phyloP scores from a whole-genome alignment of 306 rosid species.

The Gleditsia sinensis region DNA sequence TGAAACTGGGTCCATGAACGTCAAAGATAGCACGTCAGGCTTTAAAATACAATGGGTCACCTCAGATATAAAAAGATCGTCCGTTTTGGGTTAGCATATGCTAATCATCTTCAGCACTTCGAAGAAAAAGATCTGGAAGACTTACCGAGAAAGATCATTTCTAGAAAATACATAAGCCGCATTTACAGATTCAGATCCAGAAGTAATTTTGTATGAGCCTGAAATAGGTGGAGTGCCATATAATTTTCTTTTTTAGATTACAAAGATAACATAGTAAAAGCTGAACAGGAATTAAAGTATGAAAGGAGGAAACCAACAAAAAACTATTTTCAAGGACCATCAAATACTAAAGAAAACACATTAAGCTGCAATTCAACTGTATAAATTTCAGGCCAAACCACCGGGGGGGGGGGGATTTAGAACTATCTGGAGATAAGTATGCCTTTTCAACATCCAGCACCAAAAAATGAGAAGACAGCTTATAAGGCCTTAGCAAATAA shows the following conservation, averaged over 20 bases:
- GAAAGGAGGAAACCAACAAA: slow-evolving; percentile 13
- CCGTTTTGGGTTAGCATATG: slow-evolving; percentile 14
- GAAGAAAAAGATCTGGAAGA: slow-evolving; percentile 17
- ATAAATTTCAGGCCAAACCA: slow-evolving; percentile 18
- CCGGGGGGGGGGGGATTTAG: neutral
- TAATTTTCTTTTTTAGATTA: slow-evolving; percentile 15
- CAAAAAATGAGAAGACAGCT: neutral
- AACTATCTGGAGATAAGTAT: neutral
- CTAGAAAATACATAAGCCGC: slow-evolving; percentile 83
- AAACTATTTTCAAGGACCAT: neutral
- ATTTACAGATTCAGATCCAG: slow-evolving; percentile 64
- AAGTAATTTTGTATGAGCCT: slow-evolving; percentile 65
- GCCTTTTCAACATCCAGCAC: neutral
- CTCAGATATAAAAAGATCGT: slow-evolving; percentile 6
- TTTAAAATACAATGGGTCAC: slow-evolving; percentile 6
- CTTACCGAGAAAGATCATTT: slow-evolving; percentile 83
- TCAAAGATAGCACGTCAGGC: slow-evolving; percentile 8
- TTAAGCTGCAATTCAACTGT: slow-evolving; percentile 30
- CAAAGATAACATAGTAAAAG: slow-evolving; percentile 21
- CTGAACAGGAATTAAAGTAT: slow-evolving; percentile 13
- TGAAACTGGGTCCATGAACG: neutral
- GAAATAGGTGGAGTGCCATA: slow-evolving; percentile 45
- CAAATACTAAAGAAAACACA: neutral
- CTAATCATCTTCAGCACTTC: slow-evolving; percentile 14
- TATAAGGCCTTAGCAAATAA: neutral